Base-by-base conservation (phyloP, 1,284 basidiomycete species). In the Rhodotorula sp. region DNA sequence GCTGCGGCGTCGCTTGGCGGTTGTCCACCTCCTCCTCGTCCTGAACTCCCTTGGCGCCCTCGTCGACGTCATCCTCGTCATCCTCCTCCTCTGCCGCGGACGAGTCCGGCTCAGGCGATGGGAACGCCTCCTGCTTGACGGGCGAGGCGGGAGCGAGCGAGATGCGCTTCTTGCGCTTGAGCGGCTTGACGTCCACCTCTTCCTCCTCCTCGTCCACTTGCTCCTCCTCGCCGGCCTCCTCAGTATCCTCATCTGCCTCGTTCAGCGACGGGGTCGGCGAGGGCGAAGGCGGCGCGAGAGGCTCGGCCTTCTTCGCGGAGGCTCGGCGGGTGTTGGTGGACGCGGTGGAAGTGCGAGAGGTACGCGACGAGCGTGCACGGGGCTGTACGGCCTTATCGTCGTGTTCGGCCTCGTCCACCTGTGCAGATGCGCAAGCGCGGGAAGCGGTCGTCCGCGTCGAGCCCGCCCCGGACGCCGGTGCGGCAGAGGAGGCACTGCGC, bases 101-200 rank as follows among this genome's bases (percentile, higher is more conserved):
- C 7, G 65, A 61, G 32, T 67, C 65, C 25, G 65, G 58, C 10
- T 67, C 58, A 0, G 65, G 65, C 10, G 65, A 61, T 2, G 65
- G 65, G 1, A 61, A 21, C 7, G 46, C 37, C 9, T 58, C 41
- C 19, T 44, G 65, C 48, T 41, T 60, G 58, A 54, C 58, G 10
- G 41, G 65, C 9, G 55, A 58, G 1, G 44, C 36, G 15, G 63
- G 44, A 1, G 65, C 65, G 51, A 60, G 64, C 51, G 69, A 66
- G 22, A 70, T 48, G 53, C 69, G 69, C 54, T 64, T 70, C 53
- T 61, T 46, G n/a, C 69, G 59, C 54, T 44, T 70, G n/a, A 59
- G 67, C 37, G 41, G 67, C 69, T 51, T 25, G 64, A 72, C 71
- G 36, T 74, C 67, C 54, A 61, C 56, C 22, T 66, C 64, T 19